phyloP scores from a whole-genome alignment of 129 eudicot species.

The Ambrosia trifida region DNA sequence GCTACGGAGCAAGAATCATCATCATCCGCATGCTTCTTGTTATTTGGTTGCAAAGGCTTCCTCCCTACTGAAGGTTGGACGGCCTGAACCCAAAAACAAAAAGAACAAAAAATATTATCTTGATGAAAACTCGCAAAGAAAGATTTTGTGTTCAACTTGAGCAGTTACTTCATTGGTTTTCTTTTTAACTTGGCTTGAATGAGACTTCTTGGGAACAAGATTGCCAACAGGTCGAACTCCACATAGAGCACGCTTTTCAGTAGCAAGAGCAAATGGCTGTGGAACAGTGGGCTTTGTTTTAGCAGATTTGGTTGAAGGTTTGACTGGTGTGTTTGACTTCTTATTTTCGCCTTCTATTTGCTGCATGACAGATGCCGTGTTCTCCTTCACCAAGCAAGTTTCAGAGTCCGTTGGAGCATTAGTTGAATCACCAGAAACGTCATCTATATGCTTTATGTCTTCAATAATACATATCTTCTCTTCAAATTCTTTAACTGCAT shows the following conservation, averaged over 20 bases:
- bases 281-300: constrained; percentile 70
- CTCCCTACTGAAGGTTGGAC: constrained; percentile 38
- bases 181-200: constrained; percentile 28
- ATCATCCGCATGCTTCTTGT: constrained; percentile 81
- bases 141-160: background rate
- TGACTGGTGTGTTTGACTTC: constrained; percentile 39
- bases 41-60: constrained; percentile 77
- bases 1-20: constrained; percentile 70
- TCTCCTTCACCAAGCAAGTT: constrained; percentile 40
- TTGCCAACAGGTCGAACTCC: constrained; percentile 53
- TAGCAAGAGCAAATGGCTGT: constrained; percentile 82
- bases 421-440: constrained; percentile 24
- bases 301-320: constrained; percentile 44
- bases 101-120: background rate
- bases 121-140: background rate
- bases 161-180: constrained; percentile 53
- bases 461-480: constrained; percentile 54
- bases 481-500: constrained; percentile 49
- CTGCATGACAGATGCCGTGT: constrained; percentile 35
- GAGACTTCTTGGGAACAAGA: constrained; percentile 42
- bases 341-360: constrained; percentile 44
- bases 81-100: constrained; percentile 4
- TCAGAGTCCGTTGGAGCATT: constrained; percentile 33
- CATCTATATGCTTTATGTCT: constrained; percentile 33
- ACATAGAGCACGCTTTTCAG: constrained; percentile 72